These are phyloP conservation scores for Gregarina niphandrodes DNA, from an alignment of 169 alveolate species.

Conservation along the genomic window DNA sequence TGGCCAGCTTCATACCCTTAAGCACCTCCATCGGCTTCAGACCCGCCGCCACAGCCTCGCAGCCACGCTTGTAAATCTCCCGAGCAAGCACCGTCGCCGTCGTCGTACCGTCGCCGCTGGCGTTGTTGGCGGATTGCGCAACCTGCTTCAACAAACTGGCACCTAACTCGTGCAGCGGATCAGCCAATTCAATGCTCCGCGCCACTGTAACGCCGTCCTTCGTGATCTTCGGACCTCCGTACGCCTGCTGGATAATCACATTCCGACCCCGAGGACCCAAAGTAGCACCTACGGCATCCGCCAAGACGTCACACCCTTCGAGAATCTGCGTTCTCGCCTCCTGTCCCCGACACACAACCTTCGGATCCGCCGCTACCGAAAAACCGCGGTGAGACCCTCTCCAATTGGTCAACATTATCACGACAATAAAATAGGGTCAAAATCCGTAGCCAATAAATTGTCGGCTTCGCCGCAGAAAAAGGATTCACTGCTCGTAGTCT, in stretches of 20 bases:
- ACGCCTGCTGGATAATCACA: conserved; percentile 77
- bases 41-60: conserved; percentile 49
- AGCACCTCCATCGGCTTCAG: conserved; percentile 94
- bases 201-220: conserved; percentile 99
- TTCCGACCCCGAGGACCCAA: conserved; percentile 97
- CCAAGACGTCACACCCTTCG: conserved; percentile 58
- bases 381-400: no score
- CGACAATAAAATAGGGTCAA: no score
- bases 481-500: no score
- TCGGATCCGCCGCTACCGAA: no score
- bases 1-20: conserved; percentile 50
- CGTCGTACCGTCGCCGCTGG: conserved; percentile 99
- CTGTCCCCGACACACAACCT: conserved; percentile 3
- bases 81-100: conserved; percentile 95
- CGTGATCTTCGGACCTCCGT: conserved; percentile 85
- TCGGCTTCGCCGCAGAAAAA: no score
- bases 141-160: conserved; percentile 90
- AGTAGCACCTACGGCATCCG: conserved; percentile 95
- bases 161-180: conserved; percentile 77
- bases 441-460: no score
- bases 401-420: no score
- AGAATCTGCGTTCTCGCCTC: conserved; percentile 12
- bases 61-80: conserved; percentile 89
- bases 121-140: conserved; percentile 84
- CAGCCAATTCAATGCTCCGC: conserved; percentile 73